These are phyloP conservation scores for Pterocarpus santalinus DNA, from an alignment of 306 rosid genomes.

Conservation along the genomic window DNA sequence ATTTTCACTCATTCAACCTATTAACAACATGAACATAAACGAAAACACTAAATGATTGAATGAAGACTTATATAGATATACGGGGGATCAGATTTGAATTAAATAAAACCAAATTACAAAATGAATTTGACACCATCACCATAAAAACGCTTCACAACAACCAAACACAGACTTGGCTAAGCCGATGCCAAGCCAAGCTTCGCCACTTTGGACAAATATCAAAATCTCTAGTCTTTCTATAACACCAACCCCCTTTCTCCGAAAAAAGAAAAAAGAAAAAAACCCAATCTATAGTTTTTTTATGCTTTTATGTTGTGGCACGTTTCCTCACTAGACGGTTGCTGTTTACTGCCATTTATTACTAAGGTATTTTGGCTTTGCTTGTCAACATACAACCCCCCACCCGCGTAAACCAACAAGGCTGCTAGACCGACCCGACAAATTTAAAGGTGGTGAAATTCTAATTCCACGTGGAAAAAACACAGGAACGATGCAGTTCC, in stretches of 20 bases:
- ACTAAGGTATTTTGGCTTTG: too few species aligned
- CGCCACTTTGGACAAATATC: background rate
- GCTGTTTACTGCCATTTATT: background rate
- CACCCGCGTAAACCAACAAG: background rate
- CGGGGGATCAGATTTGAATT: too few species aligned
- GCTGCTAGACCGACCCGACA: background rate
- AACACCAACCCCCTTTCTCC: too few species aligned
- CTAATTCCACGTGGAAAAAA: slow-evolving; percentile 6
- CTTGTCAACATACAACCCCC: too few species aligned
- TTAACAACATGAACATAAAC: too few species aligned
- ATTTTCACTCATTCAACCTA: too few species aligned
- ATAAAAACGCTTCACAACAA: background rate
- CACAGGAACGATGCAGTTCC: background rate
- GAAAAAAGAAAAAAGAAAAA: too few species aligned
- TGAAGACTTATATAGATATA: too few species aligned
- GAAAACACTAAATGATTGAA: too few species aligned
- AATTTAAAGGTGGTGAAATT: background rate
- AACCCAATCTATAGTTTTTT: too few species aligned
- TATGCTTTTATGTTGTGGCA: too few species aligned
- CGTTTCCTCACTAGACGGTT: background rate
- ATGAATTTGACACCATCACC: background rate
- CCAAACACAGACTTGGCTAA: background rate
- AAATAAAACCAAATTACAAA: background rate
- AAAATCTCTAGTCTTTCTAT: background rate
- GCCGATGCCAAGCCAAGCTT: background rate